Base-by-base conservation (phyloP, 306 rosid genomes). In the Dalbergia cultrata region DNA sequence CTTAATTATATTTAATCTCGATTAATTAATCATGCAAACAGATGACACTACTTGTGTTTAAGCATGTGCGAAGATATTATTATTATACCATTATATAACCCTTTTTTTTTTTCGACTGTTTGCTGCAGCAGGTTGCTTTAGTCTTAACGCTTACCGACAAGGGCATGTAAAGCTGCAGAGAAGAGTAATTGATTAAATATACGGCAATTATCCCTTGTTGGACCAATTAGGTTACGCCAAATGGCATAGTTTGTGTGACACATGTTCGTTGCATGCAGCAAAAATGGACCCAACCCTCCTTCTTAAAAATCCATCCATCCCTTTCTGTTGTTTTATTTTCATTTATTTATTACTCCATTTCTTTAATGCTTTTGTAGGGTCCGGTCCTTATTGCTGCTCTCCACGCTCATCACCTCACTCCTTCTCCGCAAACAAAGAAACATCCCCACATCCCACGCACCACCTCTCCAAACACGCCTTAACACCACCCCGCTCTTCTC, bases 341-440 rank as follows among this genome's bases (percentile, higher is more conserved):
- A 13, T 8, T n/a, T 5, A 13, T 60, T 47, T 18, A 44, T 8
- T 21, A 9, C 59, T 47, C 31, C 31, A 17, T 33, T 69, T 72
- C 12, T 86, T 86, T 26, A 83, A n/a, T 75, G 60, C 60, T 4
- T 47, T 11, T 37, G 86, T 75, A 75, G 77, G 83, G 81, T 74
- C 78, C 6, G 83, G 81, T 74, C 78, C 6, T 6, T 13, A 5
- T 7, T 37, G 5, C 41, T 76, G 31, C 75, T 59, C 75, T 47
- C 60, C 37, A 56, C 41, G 18, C 31, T 16, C 33, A 11, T 1
- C 7, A 37, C 37, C 37, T 21, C 62, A 4, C 22, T 37, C 33
- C 44, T 9, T 6, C 50, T 4, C 9, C 33, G 19, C 62, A 75
- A 22, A 58, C 41, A 53, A 39, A 65, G 16, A 45, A 44, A 68